Percentiles rank a stretch among this genome's conserved stretches.
phyloP scores from a whole-genome alignment of 2,329 filamentous ascomycete genomes.

The Pseudocercospora ulei region DNA sequence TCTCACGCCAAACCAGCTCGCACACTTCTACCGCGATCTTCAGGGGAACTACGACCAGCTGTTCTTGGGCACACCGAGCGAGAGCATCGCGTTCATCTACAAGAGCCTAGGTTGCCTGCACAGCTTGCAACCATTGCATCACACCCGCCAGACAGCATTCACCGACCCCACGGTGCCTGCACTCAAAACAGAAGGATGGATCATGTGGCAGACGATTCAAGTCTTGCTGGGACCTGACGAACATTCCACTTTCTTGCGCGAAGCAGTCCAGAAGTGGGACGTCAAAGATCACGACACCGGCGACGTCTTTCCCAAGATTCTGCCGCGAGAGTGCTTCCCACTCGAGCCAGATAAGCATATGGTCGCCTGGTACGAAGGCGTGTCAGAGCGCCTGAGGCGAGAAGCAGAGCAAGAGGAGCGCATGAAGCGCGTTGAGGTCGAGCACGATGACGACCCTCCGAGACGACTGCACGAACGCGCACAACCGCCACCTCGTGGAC shows the following conservation, averaged over 20 bases:
- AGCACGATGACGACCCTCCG: conserved; percentile 20
- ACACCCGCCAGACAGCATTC: conserved; percentile 49
- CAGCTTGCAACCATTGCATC: conserved; percentile 57
- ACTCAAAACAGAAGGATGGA: conserved; percentile 72
- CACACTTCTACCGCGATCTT: conserved; percentile 43
- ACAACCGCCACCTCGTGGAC: conserved; percentile 17
- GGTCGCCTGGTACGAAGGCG: conserved; percentile 72
- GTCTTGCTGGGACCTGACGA: conserved; percentile 77
- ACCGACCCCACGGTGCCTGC: conserved; percentile 68
- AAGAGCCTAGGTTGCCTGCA: conserved; percentile 85
- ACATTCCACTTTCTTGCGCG: conserved; percentile 74
- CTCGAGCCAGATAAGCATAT: conserved; percentile 65
- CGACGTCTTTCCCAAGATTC: conserved; percentile 47
- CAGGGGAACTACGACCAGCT: conserved; percentile 48
- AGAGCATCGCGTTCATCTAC: conserved; percentile 83
- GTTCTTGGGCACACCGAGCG: conserved; percentile 64
- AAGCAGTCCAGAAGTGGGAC: conserved; percentile 66
- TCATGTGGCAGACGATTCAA: conserved; percentile 89
- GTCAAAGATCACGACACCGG: conserved; percentile 62
- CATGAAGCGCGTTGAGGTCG: conserved; percentile 24
- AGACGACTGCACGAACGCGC: conserved; percentile 22
- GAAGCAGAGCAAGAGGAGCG: conserved; percentile 46
- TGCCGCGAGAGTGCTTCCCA: conserved; percentile 63
- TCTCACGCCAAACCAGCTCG: conserved; percentile 43
- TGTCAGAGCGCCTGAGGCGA: conserved; percentile 58